Evolutionary conservation across 148 eudicot genomes (phyloP), one percentile per base, ranked within the genome.

Genomic region (Euryodendron excelsum): DNA sequence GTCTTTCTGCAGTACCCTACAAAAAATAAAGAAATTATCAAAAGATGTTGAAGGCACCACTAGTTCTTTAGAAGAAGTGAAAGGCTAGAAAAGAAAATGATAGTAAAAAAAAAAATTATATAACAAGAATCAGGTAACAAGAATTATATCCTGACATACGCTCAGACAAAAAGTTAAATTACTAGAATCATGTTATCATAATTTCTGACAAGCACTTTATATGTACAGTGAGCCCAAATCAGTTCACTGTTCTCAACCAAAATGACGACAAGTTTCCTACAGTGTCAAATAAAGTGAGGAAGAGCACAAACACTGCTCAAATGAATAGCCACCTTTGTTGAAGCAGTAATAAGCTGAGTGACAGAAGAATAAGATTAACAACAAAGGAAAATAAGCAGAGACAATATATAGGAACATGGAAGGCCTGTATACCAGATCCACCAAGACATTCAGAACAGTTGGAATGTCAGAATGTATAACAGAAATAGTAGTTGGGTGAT

Each of bases 1-100:
- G 98, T 69, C 94, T 87, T 85, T 96, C 99, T 84, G 88, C 94
- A 81, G 53, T 27, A 27, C 88, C 94, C 98, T 96, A 82, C 66
- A 82, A 77, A 64, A 81, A 71, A 31, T 53, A 61, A 50, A 53
- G 13, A 33, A 52, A 25, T 14, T 75, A 27, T 27, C 41, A 14
- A 56, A 44, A 80, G 27, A 52, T 45, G 52, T 23, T 60, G 14
- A 69, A 31, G 44, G 62, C 33, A 75, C 21, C 45, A 47, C 50
- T 5, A 73, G 33, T 36, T 34, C 28, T 73, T 55, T 18, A 64
- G 21, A 18, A 64, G 15, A 33, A 27, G 11, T 25, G 13, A 60
- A 25, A 55, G 2, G 0, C 2, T 1, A 5, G 33, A 52, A 52
- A 52, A 30, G 20, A 30, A 59, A 45, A 72, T 20, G 18, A 72